Base-by-base conservation (phyloP, 306 rosid species). In the Ceratonia siliqua region DNA sequence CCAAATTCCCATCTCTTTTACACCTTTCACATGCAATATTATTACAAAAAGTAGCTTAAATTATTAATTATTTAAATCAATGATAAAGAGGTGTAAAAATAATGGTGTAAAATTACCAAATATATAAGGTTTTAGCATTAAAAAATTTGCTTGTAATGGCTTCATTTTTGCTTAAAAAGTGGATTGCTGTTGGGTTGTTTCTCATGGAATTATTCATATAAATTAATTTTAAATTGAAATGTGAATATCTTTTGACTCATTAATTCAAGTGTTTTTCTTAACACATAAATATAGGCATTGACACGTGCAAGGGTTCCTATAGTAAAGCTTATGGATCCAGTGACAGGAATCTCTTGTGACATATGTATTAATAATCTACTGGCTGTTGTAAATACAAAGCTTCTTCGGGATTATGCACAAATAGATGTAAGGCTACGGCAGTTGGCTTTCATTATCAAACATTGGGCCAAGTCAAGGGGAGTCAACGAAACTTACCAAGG, bases 381-480 rank as follows among this genome's bases (percentile, higher is more conserved):
- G 78, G 99, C 99, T 58, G 99, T 94, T 76, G 88, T 87, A 62
- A 94, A 94, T 75, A 91, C 99, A 45, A 94, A 84, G 85, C 97
- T 94, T 86, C 96, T 94, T 68, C 80, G 86, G 75, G 97, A 92
- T 78, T 94, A 94, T 75, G 96, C 89, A 43, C 80, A 68, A 38
- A 85, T 94, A 61, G 99, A 94, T 81, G 72, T 49, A 32, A 94
- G 99, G 80, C 64, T 94, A 52, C 83, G 82, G 7, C 99, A 91
- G 67, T 77, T 94, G 82, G 95, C 96, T 69, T 94, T 87, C 77
- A 89, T 94, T 52, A 89, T 94, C 50, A 94, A 94, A 83, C 92
- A 94, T 77, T 94, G 99, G 99, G 99, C 99, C 32, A 94, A 94
- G 85, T 91, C 97, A 42, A 90, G 99, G 74, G 94, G 96, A 83